Percentiles rank a stretch among this genome's conserved stretches.
These are phyloP conservation scores for Alternaria metachromatica DNA, from an alignment of 2,329 filamentous ascomycete species.

Conservation along the genomic window DNA sequence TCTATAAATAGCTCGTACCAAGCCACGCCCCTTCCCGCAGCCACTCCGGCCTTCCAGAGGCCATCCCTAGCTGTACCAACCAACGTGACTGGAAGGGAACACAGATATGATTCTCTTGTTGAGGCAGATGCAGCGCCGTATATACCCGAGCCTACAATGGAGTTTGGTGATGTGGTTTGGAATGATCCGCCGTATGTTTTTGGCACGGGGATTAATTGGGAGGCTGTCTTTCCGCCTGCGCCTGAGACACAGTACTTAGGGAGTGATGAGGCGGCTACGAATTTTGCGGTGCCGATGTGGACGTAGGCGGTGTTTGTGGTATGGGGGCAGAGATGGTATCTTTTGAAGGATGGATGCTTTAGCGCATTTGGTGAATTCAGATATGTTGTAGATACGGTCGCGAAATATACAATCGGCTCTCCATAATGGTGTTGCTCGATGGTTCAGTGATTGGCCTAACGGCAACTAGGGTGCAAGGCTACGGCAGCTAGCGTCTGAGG, in stretches of 20 bases:
- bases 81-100: not conserved
- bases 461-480: too few relatives aligned
- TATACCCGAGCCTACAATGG: slow-evolving; percentile 3
- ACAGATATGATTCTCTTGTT: not conserved
- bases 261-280: not conserved
- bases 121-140: not conserved
- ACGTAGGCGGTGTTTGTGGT: slow-evolving; percentile 9
- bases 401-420: not conserved
- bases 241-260: slow-evolving; percentile 2
- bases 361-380: not conserved
- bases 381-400: not conserved
- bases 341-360: not conserved
- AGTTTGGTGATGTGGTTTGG: slow-evolving; percentile 5
- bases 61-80: not conserved
- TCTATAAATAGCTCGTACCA: slow-evolving; percentile 9
- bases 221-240: slow-evolving; percentile 22
- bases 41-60: not conserved
- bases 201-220: slow-evolving; percentile 31
- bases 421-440: not conserved
- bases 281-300: slow-evolving; percentile 13
- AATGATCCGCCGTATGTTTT: slow-evolving; percentile 13
- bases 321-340: too few relatives aligned
- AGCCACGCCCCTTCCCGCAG: not conserved
- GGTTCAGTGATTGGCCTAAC: too few relatives aligned
- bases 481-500: too few relatives aligned